Evolutionary conservation across 352 stramenopile species (phyloP), one percentile per base, ranked within the genome.

Genomic region (Pythium rhizo-oryzae): DNA sequence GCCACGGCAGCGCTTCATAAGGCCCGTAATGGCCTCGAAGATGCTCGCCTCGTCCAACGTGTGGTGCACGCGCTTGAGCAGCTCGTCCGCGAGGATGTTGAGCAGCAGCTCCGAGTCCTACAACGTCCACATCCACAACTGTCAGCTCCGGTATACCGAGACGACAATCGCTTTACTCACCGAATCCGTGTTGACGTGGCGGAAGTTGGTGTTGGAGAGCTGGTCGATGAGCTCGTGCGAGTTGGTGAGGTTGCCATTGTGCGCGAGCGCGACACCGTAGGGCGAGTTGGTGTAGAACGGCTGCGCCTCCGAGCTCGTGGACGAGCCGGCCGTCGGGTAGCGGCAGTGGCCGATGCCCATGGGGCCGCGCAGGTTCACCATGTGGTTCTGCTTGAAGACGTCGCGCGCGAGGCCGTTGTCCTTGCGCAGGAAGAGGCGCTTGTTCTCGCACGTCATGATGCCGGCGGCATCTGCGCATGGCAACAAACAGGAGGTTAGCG

Each of bases 261-360:
- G 88, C 21, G 97, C 98, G 24, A 99, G 91, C 50, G 96, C 96
- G 41, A 99, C 94, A 25, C 97, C 98, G 79, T 99, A 99, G 15
- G 98, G 98, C 73, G 96, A 99, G 87, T 99, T 99, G 23, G 97
- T 99, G 87, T 99, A 99, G 70, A 99, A 97, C 18, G 98, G 98
- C 82, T 99, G 96, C 52, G 95, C 93, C 74, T 98, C 93, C 8
- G 82, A 92, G 80, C 85, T 95, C 24, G 84, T 89, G 56, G 86
- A 94, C 1, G 85, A 93, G 49, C 97, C 97, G 1, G 97, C 97
- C 9, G 97, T 99, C 25, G 98, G 98, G 82, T 99, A 99, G 43
- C 98, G 94, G 65, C 94, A 97, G 78, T 99, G 98, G 49, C 96
- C 98, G 35, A 99, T 93, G 59, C 98, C 98, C 73, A 99, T 95